A percentile compares a stretch with the other conserved stretches of the same genome.
These are phyloP conservation scores for Theileria equi DNA, from an alignment of 169 alveolate species.

Conservation along the genomic window DNA sequence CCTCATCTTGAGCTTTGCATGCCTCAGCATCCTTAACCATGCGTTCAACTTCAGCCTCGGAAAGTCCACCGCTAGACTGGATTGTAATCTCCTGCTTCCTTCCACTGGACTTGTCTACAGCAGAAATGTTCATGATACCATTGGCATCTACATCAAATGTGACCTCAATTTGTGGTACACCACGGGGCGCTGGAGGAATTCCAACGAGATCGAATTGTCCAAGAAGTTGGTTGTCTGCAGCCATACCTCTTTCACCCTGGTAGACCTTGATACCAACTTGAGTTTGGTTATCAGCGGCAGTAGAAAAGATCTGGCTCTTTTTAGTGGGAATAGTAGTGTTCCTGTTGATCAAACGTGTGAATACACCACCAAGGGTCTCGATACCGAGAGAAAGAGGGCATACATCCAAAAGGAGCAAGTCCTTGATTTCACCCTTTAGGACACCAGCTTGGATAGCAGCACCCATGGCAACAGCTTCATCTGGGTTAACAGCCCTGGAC, in stretches of 20 bases:
- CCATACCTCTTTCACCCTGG: slow-evolving; percentile 99
- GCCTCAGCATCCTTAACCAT: slow-evolving; percentile 97
- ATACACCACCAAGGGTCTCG: slow-evolving; percentile 97
- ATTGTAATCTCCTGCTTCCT: slow-evolving; percentile 93
- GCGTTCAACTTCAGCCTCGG: slow-evolving; percentile 87
- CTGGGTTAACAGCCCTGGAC: slow-evolving; percentile 97
- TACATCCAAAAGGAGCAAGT: slow-evolving; percentile 93
- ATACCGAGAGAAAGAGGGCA: slow-evolving; percentile 94
- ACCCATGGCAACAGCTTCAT: slow-evolving; percentile 99
- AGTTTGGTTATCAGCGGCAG: slow-evolving; percentile 97
- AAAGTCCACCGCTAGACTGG: slow-evolving; percentile 94
- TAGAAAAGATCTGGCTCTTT: slow-evolving; percentile 95
- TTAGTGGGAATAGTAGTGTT: slow-evolving; percentile 98
- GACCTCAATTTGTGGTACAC: slow-evolving; percentile 93
- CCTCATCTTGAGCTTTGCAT: slow-evolving; percentile 90
- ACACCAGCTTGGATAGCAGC: slow-evolving; percentile 99
- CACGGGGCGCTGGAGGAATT: slow-evolving; percentile 98
- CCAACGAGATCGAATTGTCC: slow-evolving; percentile 97
- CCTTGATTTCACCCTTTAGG: slow-evolving; percentile 95
- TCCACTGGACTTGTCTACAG: slow-evolving; percentile 97
- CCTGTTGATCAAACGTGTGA: slow-evolving; percentile 93
- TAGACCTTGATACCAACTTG: slow-evolving; percentile 96
- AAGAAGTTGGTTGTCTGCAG: slow-evolving; percentile 93
- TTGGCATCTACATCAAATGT: slow-evolving; percentile 97
- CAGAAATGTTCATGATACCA: slow-evolving; percentile 96